Conservation (phyloP, 441 rosid genomes). For the Pelargonium exstipulatum region DNA sequence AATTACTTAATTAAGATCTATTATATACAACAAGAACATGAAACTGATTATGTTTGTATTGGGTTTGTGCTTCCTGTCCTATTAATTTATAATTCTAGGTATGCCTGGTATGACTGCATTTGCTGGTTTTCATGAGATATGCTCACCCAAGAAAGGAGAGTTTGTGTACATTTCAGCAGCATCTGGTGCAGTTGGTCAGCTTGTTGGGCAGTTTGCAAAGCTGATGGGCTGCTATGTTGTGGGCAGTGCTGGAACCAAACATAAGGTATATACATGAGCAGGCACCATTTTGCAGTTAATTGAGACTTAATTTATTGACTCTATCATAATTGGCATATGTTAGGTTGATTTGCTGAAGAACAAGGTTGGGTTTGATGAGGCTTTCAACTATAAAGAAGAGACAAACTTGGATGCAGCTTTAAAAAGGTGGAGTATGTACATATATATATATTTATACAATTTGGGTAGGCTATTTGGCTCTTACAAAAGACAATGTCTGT, state of each 20-base stretch:
- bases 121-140: neutral
- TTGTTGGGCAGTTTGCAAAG: neutral
- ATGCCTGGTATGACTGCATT: slow-evolving; percentile 5
- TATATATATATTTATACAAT: too few relatives aligned
- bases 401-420: slow-evolving; percentile 5
- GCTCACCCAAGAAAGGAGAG: neutral
- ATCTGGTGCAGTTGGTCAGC: neutral
- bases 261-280: neutral
- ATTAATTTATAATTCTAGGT: neutral
- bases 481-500: too few relatives aligned
- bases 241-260: slow-evolving; percentile 11
- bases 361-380: slow-evolving; percentile 2
- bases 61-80: too few relatives aligned
- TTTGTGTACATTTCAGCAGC: neutral
- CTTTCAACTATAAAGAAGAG: neutral
- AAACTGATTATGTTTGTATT: too few relatives aligned
- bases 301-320: neutral
- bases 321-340: neutral
- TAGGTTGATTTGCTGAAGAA: slow-evolving; percentile 3
- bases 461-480: too few relatives aligned
- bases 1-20: neutral
- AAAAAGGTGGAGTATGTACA: neutral
- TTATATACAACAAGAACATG: too few relatives aligned
- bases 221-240: slow-evolving; percentile 13
- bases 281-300: too few relatives aligned